These are phyloP conservation scores for Annona squamosa DNA, from an alignment of 164 flowering plant genomes.

Conservation along the genomic window DNA sequence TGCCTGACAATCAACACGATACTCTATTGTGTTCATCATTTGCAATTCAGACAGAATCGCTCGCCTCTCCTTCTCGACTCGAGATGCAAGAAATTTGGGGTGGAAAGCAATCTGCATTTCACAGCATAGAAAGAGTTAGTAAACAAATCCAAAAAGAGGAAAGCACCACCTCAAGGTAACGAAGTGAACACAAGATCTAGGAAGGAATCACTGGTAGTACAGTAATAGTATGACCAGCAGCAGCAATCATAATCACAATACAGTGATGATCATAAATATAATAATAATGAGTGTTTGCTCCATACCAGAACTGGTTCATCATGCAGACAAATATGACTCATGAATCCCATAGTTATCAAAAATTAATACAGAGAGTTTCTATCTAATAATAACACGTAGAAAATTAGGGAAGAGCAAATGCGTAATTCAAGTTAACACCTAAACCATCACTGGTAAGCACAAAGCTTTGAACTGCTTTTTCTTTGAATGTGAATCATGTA, in stretches of 20 bases:
- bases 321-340: not conserved
- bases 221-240: no score
- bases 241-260: no score
- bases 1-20: constrained; percentile 97
- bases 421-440: no score
- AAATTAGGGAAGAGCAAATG: not conserved
- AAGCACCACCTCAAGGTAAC: not conserved
- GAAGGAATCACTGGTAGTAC: no score
- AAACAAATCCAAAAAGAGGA: not conserved
- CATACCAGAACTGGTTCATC: not conserved
- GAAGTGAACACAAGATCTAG: not conserved
- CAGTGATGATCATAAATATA: no score
- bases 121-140: not conserved
- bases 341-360: no score
- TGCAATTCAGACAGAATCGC: constrained; percentile 98
- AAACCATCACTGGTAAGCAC: not conserved
- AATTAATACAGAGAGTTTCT: not conserved
- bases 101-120: constrained; percentile 79
- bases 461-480: not conserved
- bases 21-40: constrained; percentile 99
- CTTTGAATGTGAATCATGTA: not conserved
- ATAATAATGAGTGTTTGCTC: not conserved
- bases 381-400: not conserved
- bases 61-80: constrained; percentile 94
- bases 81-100: constrained; percentile 86